Evolutionary conservation across 495 filamentous ascomycete species (phyloP).

Genomic region (Staphylotrichum tortipilum): DNA sequence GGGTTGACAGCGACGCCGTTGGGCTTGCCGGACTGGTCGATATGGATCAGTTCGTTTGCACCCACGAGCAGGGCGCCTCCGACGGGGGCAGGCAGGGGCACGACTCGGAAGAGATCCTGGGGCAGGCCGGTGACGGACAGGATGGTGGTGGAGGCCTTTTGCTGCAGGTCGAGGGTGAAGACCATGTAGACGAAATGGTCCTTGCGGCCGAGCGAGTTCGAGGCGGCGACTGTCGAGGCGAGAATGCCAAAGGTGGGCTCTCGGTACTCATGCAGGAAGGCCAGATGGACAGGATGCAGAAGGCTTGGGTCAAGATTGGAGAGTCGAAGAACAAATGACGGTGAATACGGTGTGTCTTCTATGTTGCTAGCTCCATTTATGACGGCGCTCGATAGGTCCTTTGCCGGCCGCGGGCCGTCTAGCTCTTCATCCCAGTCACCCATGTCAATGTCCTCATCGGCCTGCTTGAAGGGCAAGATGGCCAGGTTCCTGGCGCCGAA

Average conservation of each 20-base stretch:
- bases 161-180: slow-evolving; percentile 89
- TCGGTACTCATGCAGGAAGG: slow-evolving; percentile 93
- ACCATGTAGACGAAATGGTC: slow-evolving; percentile 85
- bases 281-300: slow-evolving; percentile 78
- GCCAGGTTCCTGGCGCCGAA: slow-evolving; percentile 84
- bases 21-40: slow-evolving; percentile 90
- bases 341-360: slow-evolving; percentile 67
- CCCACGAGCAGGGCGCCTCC: slow-evolving; percentile 85
- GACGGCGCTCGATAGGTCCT: slow-evolving; percentile 34
- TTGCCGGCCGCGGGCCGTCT: slow-evolving; percentile 48
- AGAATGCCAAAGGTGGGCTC: slow-evolving; percentile 95
- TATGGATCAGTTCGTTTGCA: slow-evolving; percentile 83
- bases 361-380: slow-evolving; percentile 47
- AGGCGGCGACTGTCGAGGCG: slow-evolving; percentile 63
- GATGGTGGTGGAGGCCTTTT: slow-evolving; percentile 86
- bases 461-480: slow-evolving; percentile 86
- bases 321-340: slow-evolving; percentile 86
- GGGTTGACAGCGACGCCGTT: slow-evolving; percentile 92
- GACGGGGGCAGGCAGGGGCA: slow-evolving; percentile 75
- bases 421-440: slow-evolving; percentile 79
- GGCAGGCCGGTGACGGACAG: slow-evolving; percentile 77
- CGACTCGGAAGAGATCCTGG: slow-evolving; percentile 78
- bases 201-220: slow-evolving; percentile 68
- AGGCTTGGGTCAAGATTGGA: slow-evolving; percentile 79
- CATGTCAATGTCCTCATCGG: slow-evolving; percentile 80